These are phyloP conservation scores for Sporothrix euskadiensis DNA, from an alignment of 2,329 filamentous ascomycete genomes.

Conservation along the genomic window DNA sequence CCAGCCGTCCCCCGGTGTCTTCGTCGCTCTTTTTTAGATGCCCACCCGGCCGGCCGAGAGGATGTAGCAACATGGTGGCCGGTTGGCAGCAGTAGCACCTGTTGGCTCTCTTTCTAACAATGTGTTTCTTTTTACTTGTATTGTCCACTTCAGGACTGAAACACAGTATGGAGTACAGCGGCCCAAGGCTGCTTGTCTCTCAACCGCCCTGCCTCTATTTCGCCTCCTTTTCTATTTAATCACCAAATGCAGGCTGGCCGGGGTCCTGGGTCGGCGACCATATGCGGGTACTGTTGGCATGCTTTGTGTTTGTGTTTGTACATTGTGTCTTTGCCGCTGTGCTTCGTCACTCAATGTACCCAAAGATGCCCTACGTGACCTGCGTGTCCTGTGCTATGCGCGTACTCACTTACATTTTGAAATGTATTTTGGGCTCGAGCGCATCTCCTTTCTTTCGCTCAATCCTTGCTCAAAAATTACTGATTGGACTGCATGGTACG, in stretches of 20 bases:
- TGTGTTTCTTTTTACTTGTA: neutral
- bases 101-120: neutral
- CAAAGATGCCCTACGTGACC: neutral
- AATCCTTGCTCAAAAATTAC: neutral
- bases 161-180: neutral
- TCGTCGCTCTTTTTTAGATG: conserved; percentile 2
- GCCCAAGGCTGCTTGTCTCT: neutral
- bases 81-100: neutral
- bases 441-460: neutral
- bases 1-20: neutral
- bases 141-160: neutral
- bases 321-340: conserved; percentile 3
- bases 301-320: conserved; percentile 7
- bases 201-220: neutral
- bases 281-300: conserved; percentile 20
- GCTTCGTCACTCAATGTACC: neutral
- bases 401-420: neutral
- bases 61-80: neutral
- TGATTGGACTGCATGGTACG: neutral
- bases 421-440: neutral
- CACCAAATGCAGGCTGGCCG: neutral
- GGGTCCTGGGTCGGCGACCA: conserved; percentile 24
- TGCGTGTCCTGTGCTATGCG: neutral
- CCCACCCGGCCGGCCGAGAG: conserved; percentile 1
- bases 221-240: neutral